phyloP scores from a whole-genome alignment of 2,329 filamentous ascomycete genomes.

The Fusarium caatingaense region DNA sequence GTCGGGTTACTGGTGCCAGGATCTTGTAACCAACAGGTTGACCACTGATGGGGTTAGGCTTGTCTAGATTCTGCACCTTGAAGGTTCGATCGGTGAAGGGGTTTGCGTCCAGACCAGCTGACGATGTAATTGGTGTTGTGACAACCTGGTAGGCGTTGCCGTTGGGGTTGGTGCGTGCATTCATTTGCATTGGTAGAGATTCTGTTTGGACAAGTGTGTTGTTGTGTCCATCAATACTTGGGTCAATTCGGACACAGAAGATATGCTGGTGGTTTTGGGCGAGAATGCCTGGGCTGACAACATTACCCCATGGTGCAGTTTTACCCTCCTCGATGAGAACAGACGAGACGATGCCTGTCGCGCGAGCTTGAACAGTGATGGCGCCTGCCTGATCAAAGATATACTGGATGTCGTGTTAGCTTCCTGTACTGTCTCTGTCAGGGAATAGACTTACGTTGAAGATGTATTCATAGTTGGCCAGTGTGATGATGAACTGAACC shows the following conservation, averaged over 20 bases:
- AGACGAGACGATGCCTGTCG: constrained; percentile 73
- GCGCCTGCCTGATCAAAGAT: constrained; percentile 71
- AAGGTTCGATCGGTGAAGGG: constrained; percentile 61
- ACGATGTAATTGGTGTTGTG: constrained; percentile 59
- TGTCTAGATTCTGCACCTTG: constrained; percentile 61
- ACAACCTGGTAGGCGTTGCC: constrained; percentile 58
- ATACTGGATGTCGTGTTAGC: constrained; percentile 42
- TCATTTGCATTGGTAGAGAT: constrained; percentile 57
- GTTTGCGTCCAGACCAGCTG: constrained; percentile 60
- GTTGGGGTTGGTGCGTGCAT: constrained; percentile 58
- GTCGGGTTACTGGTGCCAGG: constrained; percentile 53
- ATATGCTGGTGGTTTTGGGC: constrained; percentile 79
- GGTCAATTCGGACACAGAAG: constrained; percentile 73
- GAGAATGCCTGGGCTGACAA: constrained; percentile 72
- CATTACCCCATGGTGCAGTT: constrained; percentile 65
- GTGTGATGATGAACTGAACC: constrained; percentile 75
- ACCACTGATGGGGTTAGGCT: constrained; percentile 57
- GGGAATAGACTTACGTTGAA: constrained; percentile 52
- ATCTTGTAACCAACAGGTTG: constrained; percentile 63
- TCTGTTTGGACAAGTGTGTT: constrained; percentile 65
- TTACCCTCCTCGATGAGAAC: constrained; percentile 69
- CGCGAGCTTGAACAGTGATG: constrained; percentile 70
- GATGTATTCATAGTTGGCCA: constrained; percentile 76
- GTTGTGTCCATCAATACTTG: constrained; percentile 68
- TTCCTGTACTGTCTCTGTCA: too few relatives aligned